These are phyloP conservation scores for Dipodascopsis uninucleata DNA, from an alignment of 805 yeast species.

Conservation along the genomic window DNA sequence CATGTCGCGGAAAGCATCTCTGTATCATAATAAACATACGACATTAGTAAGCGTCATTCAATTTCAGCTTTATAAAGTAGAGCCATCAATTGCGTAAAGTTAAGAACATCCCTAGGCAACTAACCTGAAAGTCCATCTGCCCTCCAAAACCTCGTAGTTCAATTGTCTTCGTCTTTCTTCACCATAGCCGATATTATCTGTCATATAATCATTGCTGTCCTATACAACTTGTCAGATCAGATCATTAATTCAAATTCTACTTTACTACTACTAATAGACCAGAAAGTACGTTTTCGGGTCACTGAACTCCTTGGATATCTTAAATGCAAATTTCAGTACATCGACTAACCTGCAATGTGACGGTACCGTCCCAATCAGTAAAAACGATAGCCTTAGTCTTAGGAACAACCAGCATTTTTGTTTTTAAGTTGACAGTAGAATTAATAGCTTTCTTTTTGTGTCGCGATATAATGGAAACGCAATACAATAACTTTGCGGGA, in stretches of 20 bases:
- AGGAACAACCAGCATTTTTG: conserved; percentile 18
- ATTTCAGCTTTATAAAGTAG: too few species aligned
- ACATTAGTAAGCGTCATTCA: too few species aligned
- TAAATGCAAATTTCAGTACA: not conserved
- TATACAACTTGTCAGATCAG: not conserved
- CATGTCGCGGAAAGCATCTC: conserved; percentile 84
- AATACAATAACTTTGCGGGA: too few species aligned
- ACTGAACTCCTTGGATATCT: not conserved
- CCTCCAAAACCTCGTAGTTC: conserved; percentile 70
- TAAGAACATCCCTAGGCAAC: too few species aligned
- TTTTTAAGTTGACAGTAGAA: not conserved
- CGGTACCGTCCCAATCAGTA: conserved; percentile 98
- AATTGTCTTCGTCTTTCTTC: conserved; percentile 58
- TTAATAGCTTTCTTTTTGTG: not conserved
- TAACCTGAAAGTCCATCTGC: conserved; percentile 50
- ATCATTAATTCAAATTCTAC: not conserved
- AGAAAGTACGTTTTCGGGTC: too few species aligned
- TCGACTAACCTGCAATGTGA: conserved; percentile 62
- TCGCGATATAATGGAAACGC: not conserved
- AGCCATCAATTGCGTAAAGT: too few species aligned
- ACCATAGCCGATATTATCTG: conserved; percentile 89
- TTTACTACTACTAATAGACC: too few species aligned
- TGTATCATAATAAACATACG: conserved; percentile 29
- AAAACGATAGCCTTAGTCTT: conserved; percentile 70
- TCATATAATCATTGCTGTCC: conserved; percentile 88